Conservation (phyloP, 208 protist genomes). For the Leishmania amazonensis region DNA sequence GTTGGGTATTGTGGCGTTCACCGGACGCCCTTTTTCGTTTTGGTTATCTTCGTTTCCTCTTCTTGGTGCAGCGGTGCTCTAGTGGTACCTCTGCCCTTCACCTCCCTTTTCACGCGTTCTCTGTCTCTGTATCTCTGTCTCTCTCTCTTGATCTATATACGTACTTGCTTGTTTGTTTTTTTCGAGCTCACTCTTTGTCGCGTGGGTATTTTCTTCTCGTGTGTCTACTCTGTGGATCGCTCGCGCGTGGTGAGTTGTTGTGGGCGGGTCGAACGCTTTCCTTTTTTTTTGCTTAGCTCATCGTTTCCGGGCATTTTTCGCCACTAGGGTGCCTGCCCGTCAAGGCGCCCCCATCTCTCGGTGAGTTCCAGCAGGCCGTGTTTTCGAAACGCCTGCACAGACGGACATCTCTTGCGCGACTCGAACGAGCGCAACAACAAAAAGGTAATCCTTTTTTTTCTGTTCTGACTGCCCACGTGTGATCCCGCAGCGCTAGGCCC, state of each 20-base stretch:
- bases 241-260: neutral
- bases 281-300: neutral
- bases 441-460: neutral
- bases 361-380: neutral
- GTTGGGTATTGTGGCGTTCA: neutral
- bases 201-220: neutral
- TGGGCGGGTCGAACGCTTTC: neutral
- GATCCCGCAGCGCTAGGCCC: neutral
- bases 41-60: neutral
- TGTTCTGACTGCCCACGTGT: neutral
- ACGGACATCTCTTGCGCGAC: neutral
- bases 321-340: neutral
- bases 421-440: neutral
- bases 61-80: neutral
- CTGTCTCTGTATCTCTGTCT: neutral
- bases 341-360: neutral
- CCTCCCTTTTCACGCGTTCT: neutral
- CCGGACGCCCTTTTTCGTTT: neutral
- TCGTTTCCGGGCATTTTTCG: slow-evolving; percentile 1
- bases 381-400: neutral
- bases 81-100: too few species aligned
- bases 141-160: neutral
- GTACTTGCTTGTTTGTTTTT: neutral
- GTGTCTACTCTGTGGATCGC: neutral
- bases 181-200: neutral